phyloP scores from a whole-genome alignment of 78 protist species.

The Fonticula alba region DNA sequence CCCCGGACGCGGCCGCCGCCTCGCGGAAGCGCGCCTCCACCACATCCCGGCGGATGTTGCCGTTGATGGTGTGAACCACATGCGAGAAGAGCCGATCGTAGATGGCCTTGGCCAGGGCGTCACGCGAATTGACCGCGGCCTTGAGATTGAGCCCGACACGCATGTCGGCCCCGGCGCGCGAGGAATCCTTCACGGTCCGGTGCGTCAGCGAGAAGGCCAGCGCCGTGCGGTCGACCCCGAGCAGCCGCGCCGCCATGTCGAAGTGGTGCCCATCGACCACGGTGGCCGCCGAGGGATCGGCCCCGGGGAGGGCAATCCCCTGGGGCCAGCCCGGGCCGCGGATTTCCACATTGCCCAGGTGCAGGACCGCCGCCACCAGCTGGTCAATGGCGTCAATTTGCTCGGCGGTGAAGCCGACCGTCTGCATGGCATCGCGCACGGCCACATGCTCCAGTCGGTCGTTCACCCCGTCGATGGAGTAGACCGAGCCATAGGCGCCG shows the following conservation, averaged over 20 bases:
- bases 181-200: too few species aligned
- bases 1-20: too few species aligned
- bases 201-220: too few species aligned
- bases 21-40: too few species aligned
- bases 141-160: too few species aligned
- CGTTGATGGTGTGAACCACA: conserved; percentile 53
- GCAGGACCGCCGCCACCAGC: conserved; percentile 18
- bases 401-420: conserved; percentile 20
- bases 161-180: too few species aligned
- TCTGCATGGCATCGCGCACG: conserved; percentile 28
- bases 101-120: conserved; percentile 51
- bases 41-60: not conserved
- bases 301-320: too few species aligned
- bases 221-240: too few species aligned
- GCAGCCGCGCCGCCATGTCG: too few species aligned
- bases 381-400: conserved; percentile 7
- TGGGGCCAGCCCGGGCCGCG: too few species aligned
- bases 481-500: conserved; percentile 31
- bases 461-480: conserved; percentile 5
- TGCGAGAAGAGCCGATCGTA: conserved; percentile 58
- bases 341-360: conserved; percentile 35
- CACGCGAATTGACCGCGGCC: conserved; percentile 20
- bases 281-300: too few species aligned
- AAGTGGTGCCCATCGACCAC: too few species aligned
- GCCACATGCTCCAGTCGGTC: not conserved